These are phyloP conservation scores for Mucor racemosus DNA, from an alignment of 371 early-diverging fungal genomes.

Conservation along the genomic window DNA sequence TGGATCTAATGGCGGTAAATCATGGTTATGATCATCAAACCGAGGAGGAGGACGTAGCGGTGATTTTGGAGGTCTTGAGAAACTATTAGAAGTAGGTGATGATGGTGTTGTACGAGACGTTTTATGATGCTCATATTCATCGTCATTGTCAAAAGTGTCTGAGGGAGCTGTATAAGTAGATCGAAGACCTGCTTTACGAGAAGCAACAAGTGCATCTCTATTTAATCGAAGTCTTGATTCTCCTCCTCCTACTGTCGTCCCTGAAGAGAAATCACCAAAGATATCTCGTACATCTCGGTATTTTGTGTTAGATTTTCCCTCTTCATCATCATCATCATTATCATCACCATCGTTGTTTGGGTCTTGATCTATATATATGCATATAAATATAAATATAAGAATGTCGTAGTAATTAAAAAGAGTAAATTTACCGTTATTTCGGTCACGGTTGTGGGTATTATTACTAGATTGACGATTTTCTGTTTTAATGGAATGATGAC, in stretches of 20 bases:
- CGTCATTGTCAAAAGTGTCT: background rate
- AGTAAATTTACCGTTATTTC: slow-evolving; percentile 12
- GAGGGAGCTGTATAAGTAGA: slow-evolving; percentile 16
- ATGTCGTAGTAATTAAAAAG: background rate
- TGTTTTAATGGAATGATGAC: slow-evolving; percentile 1
- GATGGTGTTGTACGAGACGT: slow-evolving; percentile 19
- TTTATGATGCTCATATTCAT: slow-evolving; percentile 9
- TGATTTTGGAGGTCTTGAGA: slow-evolving; percentile 49
- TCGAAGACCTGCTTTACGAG: slow-evolving; percentile 18
- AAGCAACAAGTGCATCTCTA: slow-evolving; percentile 19
- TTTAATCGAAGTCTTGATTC: slow-evolving; percentile 13
- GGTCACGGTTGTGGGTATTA: background rate
- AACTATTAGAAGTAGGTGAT: slow-evolving; percentile 20
- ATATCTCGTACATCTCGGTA: slow-evolving; percentile 47
- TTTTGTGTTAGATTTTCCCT: slow-evolving; percentile 14
- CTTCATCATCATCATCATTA: slow-evolving; percentile 6
- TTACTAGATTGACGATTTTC: slow-evolving; percentile 1
- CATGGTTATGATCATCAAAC: slow-evolving; percentile 9
- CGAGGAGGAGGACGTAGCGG: slow-evolving; percentile 32
- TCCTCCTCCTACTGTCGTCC: background rate
- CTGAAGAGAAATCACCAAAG: slow-evolving; percentile 25
- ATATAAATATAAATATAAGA: background rate
- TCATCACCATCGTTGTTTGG: background rate
- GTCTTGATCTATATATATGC: background rate
- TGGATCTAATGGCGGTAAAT: slow-evolving; percentile 9